Base-by-base conservation (phyloP, 2,329 filamentous ascomycete species). In the Xylaria sp. region DNA sequence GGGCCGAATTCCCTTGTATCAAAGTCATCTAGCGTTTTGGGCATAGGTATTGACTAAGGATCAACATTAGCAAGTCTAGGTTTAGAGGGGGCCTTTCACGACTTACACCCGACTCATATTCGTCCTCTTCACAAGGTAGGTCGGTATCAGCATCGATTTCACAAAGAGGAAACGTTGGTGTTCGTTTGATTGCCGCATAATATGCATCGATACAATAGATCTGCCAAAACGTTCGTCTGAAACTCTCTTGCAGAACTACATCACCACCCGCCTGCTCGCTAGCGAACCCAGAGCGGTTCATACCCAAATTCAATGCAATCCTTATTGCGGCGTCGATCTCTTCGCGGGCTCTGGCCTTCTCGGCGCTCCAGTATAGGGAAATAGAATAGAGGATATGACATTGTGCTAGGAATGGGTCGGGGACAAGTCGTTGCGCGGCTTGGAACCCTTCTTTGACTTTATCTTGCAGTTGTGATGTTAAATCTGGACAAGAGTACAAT, bases 101-200 rank as follows among this genome's bases (percentile, higher is more conserved):
- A 71, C 70, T 69, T 67, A 72, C 71, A 3, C 69, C 71, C 10
- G 66, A 66, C 49, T 72, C 71, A 31, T 71, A 72, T 44, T 72
- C 71, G 9, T 72, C 71, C 54, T 69, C 71, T 51, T 72, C 71
- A 53, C 71, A 72, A 4, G 71, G 71, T 15, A 72, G 46, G 17
- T 71, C 71, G 2, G 66, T 67, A 54, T 71, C 69, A 2, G 59
- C 42, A 4, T 70, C 66, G 2, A 72, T 66, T 26, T 71, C 70
- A 59, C 63, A 71, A 17, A 71, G 60, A 10, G 68, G 20, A n/a
- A 72, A 72, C 0, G 60, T 59, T 7, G 68, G 68, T 1, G 20
- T 51, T 11, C 70, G 60, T 23, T 69, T 69, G 33, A 72, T 72
- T n/a, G 69, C 71, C 4, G 71, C 71, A 42, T 68, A 71, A n/a